Percentiles rank a stretch among this genome's conserved stretches.
Conservation (phyloP, 148 eudicot genomes). For the Chenopodium formosanum region DNA sequence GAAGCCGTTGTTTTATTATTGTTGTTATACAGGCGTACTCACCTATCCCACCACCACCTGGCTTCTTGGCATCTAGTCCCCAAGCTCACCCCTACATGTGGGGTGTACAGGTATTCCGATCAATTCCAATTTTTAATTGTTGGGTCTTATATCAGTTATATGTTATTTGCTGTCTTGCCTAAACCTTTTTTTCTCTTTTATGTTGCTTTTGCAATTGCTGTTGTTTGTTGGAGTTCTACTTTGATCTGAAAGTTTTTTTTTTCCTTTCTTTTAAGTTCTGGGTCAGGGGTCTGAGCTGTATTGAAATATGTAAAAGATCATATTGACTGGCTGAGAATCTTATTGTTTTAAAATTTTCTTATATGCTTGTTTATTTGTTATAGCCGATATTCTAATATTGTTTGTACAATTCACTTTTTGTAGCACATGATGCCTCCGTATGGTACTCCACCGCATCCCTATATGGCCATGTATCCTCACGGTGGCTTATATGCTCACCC, state of each 20-base stretch:
- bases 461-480: slow-evolving; percentile 98
- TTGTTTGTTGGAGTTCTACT: background rate
- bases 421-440: slow-evolving; percentile 97
- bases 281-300: background rate
- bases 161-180: background rate
- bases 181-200: background rate
- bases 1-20: slow-evolving; percentile 17
- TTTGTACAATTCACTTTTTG: slow-evolving; percentile 20
- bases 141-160: background rate
- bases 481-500: slow-evolving; percentile 97
- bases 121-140: background rate
- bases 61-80: slow-evolving; percentile 80
- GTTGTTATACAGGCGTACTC: slow-evolving; percentile 73
- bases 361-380: background rate
- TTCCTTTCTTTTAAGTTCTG: background rate
- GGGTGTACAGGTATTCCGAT: slow-evolving; percentile 86
- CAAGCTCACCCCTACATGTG: slow-evolving; percentile 99
- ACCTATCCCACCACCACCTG: slow-evolving; percentile 94
- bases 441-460: slow-evolving; percentile 99
- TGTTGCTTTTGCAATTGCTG: background rate
- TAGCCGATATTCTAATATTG: background rate
- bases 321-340: background rate
- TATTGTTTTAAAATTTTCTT: background rate
- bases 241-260: background rate
- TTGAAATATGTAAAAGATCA: background rate